Base-by-base conservation (phyloP, 352 stramenopile genomes). In the Globisporangium uncinulatum region DNA sequence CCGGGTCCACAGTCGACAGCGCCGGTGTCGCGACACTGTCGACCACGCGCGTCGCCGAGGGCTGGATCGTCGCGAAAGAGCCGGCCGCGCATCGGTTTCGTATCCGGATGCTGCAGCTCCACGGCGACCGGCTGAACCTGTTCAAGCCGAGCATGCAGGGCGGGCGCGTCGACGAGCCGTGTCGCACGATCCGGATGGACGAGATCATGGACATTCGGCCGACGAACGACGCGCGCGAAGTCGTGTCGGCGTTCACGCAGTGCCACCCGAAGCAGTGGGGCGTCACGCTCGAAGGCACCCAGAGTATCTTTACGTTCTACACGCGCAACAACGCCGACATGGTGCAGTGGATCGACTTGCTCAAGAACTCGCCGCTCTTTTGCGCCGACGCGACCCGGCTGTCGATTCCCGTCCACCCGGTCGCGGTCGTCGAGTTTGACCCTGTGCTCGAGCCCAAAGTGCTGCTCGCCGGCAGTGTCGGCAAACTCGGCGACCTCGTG, bases 301-400 rank as follows among this genome's bases (percentile, higher is more conserved):
- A 86, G 20, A 89, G 71, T 46, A 89, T 95, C 37, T 92, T 94
- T 59, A 94, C 83, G 6, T 95, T 94, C 54, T 93, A 90, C 66
- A 89, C 85, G 31, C 74, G 82, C 36, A 86, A 77, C 54, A 69
- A 71, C 19, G 71, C 87, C 14, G 84, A 95, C 56, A 87, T 93
- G 80, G 54, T 77, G 13, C 80, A 93, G 57, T 95, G 86, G 86
- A 63, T 95, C 31, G 84, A 95, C 64, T 50, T 94, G 54, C 71
- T 95, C 20, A 95, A 95, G 67, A 95, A 95, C 59, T 91, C 73
- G 45, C 82, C 81, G 11, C 62, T 93, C 24, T 95, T 93, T 62
- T 81, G 70, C 3, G 54, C 66, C 10, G 72, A 78, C 43, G 60
- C 74, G 3, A 71, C 68, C 2, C 74, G 80, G 4, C 59, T 89